Base-by-base conservation (phyloP, 805 yeast genomes). In the Cyberlindnera mississippiensis region DNA sequence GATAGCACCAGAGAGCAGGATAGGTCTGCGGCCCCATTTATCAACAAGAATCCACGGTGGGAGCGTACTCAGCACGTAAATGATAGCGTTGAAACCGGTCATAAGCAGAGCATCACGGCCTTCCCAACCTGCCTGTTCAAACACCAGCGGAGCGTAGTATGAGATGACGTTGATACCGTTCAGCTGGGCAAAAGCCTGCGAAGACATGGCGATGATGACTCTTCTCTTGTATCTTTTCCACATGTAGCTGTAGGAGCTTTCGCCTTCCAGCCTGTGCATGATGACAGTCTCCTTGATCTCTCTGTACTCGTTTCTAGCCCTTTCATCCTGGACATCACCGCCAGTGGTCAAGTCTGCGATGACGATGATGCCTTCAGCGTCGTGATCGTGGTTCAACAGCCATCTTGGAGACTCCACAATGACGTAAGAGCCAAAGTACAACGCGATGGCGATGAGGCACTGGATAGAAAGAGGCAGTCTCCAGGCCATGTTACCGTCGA, bases 41-140 rank as follows among this genome's bases (percentile, higher is more conserved):
- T 89, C 97, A 27, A 89, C 93, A 17, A 89, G 67, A 58, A 78
- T 81, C 96, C 97, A 89, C 0, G 96, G 95, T 2, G 95, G 91
- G 20, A 89, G 67, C 0, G 96, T 87, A 35, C 87, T 75, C 3
- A 65, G 48, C 44, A 77, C 70, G 56, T 83, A 82, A 27, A 82
- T 67, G 11, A 82, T 46, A 6, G 79, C 73, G 53, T 83, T 82
- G 44, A 85, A 72, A 17, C 97, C 97, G 0, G 97, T 87, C 95
- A 89, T 85, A 49, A 88, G 72, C 48, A 89, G 78, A 3, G 96
- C 96, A 50, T 79, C 77, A 46, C 95, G 71, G 19, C 96, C 96
- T 7, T 73, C 64, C 96, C 96, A 90, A 20, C 97, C 97, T 3
- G 96, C 96, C 53, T 85, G 85, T 61, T 90, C 96, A 63, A 89